Conservation (phyloP, 176 grass and related monocot genomes). For the Panicum miliaceum region DNA sequence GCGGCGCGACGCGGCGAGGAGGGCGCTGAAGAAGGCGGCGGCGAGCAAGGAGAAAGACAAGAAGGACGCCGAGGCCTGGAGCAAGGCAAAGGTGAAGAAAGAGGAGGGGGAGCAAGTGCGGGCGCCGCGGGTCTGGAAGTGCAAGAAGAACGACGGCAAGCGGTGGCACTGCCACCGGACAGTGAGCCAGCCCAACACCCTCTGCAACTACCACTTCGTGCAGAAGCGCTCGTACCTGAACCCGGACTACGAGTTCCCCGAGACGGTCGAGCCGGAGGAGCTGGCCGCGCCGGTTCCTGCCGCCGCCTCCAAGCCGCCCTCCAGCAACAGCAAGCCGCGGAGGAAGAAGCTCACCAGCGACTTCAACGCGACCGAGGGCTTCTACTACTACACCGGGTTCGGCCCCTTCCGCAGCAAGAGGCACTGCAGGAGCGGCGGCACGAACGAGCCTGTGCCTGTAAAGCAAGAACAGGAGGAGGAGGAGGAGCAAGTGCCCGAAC, state of each 20-base stretch:
- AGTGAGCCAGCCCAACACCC: slow-evolving; percentile 37
- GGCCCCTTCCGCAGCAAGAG: slow-evolving; percentile 48
- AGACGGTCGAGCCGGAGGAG: no score
- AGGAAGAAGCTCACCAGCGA: slow-evolving; percentile 25
- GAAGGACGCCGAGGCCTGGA: not conserved
- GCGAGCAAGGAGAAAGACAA: not conserved
- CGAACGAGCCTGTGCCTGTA: not conserved
- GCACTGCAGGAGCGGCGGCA: slow-evolving; percentile 19
- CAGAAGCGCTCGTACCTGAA: slow-evolving; percentile 27
- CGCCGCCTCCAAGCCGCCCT: not conserved
- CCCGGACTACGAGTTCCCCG: not conserved
- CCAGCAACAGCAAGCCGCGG: not conserved
- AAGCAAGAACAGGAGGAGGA: slow-evolving; percentile 19
- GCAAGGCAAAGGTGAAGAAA: slow-evolving; percentile 17
- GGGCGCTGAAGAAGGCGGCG: slow-evolving; percentile 7
- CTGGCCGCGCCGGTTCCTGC: not conserved
- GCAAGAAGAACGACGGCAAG: slow-evolving; percentile 64
- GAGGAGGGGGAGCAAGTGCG: not conserved
- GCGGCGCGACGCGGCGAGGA: not conserved
- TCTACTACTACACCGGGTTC: slow-evolving; percentile 62
- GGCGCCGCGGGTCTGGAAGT: not conserved
- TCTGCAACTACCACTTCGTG: slow-evolving; percentile 48
- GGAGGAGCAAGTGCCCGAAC: not conserved
- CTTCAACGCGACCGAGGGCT: not conserved
- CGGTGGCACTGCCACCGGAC: slow-evolving; percentile 39